Base-by-base conservation (phyloP, 2,329 filamentous ascomycete genomes). In the Pestalotiopsis fici region DNA sequence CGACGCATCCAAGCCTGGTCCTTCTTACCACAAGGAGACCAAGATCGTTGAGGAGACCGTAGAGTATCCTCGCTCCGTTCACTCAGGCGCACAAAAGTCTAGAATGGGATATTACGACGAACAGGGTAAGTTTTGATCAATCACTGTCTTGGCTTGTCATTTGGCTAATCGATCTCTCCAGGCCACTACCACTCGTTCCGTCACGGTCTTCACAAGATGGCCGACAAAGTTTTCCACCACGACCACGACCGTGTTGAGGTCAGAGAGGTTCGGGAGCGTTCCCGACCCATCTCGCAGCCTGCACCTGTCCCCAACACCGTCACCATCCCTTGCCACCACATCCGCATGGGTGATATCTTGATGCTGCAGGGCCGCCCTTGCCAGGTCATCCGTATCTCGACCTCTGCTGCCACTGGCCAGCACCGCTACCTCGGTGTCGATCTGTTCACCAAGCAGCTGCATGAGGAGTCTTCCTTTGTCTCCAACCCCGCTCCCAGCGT, bases 321-420 rank as follows among this genome's bases (percentile, higher is more conserved):
- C 82, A 95, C 95, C 80, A 98, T 99, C 83, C 96, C 97, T 73
- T 97, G 94, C 92, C 94, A 99, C 90, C 97, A 98, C 89, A 95
- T 99, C 86, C 96, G 96, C 86, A 93, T 98, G 77, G 96, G 96
- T 83, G 96, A 99, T 85, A 93, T 99, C 85, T 85, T 99, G 85
- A 97, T 98, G 87, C 94, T 99, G 74, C 96, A 99, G 89, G 95
- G 95, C 82, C 95, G 96, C 77, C 95, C 96, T 78, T 98, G 94
- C 93, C 96, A 99, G 90, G 95, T 99, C 83, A 99, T 99, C 88
- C 95, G 95, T 82, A 98, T 99, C 91, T 97, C 94, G 75, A 97
- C 95, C 84, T 98, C 95, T 67, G 89, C 93, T 74, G 95, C 97
- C 87, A 99, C 96, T 71, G 96, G 96, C 82, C 96, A 99, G 90